Evolutionary conservation across 352 stramenopile genomes (phyloP), one percentile per base, ranked within the genome.

Genomic region (Vaucheria bursata): DNA sequence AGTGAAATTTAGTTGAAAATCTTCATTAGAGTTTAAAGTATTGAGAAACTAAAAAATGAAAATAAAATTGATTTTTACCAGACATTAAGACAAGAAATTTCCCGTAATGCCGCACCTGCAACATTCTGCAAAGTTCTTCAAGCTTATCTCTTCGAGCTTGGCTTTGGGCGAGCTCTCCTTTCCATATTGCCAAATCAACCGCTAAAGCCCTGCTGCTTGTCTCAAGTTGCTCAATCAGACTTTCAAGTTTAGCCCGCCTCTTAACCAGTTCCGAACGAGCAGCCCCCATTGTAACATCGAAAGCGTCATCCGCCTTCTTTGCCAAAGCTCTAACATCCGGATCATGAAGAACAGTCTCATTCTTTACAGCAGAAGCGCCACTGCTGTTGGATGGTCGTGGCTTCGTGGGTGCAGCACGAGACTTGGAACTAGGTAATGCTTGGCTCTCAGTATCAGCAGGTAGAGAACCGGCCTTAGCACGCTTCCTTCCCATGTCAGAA

Each of bases 401-500:
- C 53, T 34, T 2, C 8, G 53, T 31, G 6, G 6, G 53, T 68
- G 8, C 2, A 2, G 53, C 2, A 31, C 45, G 53, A 31, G 53
- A 34, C 53, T 7, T 68, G 6, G 53, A 34, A 31, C 37, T 68
- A 34, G 53, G 2, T 68, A 2, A 31, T 68, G 45, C 45, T 25
- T 59, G 45, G 45, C 45, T 12, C 45, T 59, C 45, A 18, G 45
- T 12, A 59, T 59, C 53, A 31, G 53, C 8, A 34, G 53, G 53
- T 34, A 68, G 53, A 7, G 53, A 31, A 7, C 53, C 53, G 6
- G 53, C 53, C 53, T 68, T 68, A 7, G 53, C 53, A 7, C 53
- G 2, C 53, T 68, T 68, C 53, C 8, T 68, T 31, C 53, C 53
- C 53, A 68, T 68, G n/a, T n/a, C n/a, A n/a, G n/a, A n/a, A n/a